phyloP scores from a whole-genome alignment of 1,284 basidiomycete species.

The Meira nashicola region DNA sequence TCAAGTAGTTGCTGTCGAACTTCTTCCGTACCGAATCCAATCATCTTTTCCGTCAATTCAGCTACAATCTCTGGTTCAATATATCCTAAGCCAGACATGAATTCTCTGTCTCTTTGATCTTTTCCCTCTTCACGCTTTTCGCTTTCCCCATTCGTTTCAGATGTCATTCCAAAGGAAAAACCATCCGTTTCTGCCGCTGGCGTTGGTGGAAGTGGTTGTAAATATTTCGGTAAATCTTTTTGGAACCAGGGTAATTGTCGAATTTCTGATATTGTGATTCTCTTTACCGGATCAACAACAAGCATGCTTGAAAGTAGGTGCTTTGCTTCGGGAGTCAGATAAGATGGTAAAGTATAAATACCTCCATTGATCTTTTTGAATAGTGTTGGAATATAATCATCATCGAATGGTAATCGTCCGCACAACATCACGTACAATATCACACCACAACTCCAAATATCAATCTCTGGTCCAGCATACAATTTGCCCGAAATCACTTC shows the following conservation, averaged over 20 bases:
- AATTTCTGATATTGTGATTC: slow-evolving; percentile 50
- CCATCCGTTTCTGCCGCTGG: slow-evolving; percentile 57
- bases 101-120: background rate
- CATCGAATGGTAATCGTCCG: slow-evolving; percentile 50
- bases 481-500: slow-evolving; percentile 50
- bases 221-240: slow-evolving; percentile 44
- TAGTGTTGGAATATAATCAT: slow-evolving; percentile 52
- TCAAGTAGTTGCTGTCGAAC: slow-evolving; percentile 77
- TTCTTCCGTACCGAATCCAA: slow-evolving; percentile 72
- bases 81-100: slow-evolving; percentile 62
- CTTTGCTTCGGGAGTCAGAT: slow-evolving; percentile 45
- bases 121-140: background rate
- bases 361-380: slow-evolving; percentile 53
- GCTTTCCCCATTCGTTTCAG: background rate
- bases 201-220: slow-evolving; percentile 70
- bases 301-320: slow-evolving; percentile 50
- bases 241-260: slow-evolving; percentile 50
- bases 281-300: slow-evolving; percentile 51
- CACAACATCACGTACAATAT: slow-evolving; percentile 53
- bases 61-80: slow-evolving; percentile 86
- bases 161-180: slow-evolving; percentile 57
- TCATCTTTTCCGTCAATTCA: slow-evolving; percentile 70
- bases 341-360: slow-evolving; percentile 47
- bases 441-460: slow-evolving; percentile 52
- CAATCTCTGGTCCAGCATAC: slow-evolving; percentile 52